phyloP scores from a whole-genome alignment of 768 basidiomycete species.

The Scleroderma citrinum region DNA sequence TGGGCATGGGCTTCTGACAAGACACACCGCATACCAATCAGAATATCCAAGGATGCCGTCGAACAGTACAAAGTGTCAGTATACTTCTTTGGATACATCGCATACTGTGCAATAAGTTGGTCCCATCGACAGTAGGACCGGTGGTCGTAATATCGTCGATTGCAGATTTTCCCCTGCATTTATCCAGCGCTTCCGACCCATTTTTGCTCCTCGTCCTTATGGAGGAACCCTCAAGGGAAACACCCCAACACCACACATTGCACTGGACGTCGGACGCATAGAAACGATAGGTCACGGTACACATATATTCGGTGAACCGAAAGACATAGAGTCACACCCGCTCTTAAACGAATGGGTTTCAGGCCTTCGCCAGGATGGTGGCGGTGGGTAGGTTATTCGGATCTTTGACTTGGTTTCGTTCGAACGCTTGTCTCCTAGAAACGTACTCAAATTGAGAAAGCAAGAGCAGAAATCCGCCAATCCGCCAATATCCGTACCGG shows the following conservation, averaged over 20 bases:
- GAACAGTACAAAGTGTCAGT: slow-evolving; percentile 37
- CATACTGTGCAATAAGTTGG: neutral
- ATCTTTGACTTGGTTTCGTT: slow-evolving; percentile 1
- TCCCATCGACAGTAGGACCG: slow-evolving; percentile 13
- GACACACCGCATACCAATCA: slow-evolving; percentile 41
- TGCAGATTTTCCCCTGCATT: slow-evolving; percentile 40
- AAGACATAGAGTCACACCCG: slow-evolving; percentile 33
- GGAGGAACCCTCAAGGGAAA: slow-evolving; percentile 26
- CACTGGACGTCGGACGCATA: slow-evolving; percentile 47
- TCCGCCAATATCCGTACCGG: slow-evolving; percentile 1
- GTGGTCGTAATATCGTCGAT: slow-evolving; percentile 37
- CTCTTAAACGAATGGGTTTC: slow-evolving; percentile 32
- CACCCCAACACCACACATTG: slow-evolving; percentile 41
- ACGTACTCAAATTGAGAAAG: slow-evolving; percentile 43
- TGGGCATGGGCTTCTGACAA: slow-evolving; percentile 68
- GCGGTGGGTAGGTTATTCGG: slow-evolving; percentile 48
- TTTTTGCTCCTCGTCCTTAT: slow-evolving; percentile 49
- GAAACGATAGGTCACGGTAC: slow-evolving; percentile 37
- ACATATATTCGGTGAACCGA: slow-evolving; percentile 45
- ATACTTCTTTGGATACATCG: neutral
- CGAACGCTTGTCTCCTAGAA: slow-evolving; percentile 22
- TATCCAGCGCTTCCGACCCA: slow-evolving; percentile 45
- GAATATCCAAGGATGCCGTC: slow-evolving; percentile 50
- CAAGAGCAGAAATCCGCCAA: slow-evolving; percentile 19
- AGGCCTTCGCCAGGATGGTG: slow-evolving; percentile 51